Percentiles rank a stretch among this genome's conserved stretches.
Conservation (phyloP, 73 alveolate genomes). For the Paramecium tetraurelia region DNA sequence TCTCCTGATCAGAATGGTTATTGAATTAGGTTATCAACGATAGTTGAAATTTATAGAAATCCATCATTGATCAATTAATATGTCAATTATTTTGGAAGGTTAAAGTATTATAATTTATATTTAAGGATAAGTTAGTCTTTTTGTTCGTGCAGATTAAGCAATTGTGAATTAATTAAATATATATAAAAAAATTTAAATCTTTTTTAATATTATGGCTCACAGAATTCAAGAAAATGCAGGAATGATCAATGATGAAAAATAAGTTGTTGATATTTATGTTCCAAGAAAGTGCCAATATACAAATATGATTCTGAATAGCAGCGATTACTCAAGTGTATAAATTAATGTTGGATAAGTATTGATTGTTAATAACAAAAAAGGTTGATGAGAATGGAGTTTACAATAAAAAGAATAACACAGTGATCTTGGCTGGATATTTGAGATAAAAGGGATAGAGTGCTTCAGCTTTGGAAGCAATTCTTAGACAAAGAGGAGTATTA, state of each 20-base stretch:
- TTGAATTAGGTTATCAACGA: too few species aligned
- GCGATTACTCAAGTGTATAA: conserved; percentile 31
- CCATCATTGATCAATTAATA: too few species aligned
- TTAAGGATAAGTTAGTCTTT: background rate
- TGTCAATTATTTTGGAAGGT: background rate
- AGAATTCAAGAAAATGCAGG: conserved; percentile 47
- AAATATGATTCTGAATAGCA: conserved; percentile 18
- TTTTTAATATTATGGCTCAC: conserved; percentile 48
- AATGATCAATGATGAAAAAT: conserved; percentile 32
- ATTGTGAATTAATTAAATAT: background rate
- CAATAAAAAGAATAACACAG: background rate
- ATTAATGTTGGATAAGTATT: conserved; percentile 36
- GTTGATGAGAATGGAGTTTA: conserved; percentile 28
- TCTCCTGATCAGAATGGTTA: too few species aligned
- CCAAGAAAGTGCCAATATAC: conserved; percentile 49
- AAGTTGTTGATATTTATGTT: conserved; percentile 37
- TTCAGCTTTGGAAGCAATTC: conserved; percentile 1
- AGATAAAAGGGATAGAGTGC: conserved; percentile 43
- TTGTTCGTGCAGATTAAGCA: background rate
- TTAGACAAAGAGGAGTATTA: background rate
- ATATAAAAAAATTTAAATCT: conserved; percentile 37
- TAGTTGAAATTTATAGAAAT: background rate
- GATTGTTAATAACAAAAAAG: background rate
- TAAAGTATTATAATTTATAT: background rate
- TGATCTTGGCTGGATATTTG: conserved; percentile 28